phyloP scores from a whole-genome alignment of 208 protist species.

The Blechomonas ayalai region DNA sequence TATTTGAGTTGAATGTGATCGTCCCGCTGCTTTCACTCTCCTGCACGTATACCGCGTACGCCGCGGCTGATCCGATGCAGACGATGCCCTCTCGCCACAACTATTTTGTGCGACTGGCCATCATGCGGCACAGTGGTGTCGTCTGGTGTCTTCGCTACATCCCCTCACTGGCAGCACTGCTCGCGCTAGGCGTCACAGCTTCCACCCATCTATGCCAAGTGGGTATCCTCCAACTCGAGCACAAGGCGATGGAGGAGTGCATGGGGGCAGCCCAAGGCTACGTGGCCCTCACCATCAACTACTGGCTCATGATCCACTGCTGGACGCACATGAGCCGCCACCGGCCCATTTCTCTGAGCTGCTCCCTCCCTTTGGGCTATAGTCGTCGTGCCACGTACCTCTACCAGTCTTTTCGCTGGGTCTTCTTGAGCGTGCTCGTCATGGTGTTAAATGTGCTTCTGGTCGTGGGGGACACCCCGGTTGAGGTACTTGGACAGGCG shows the following conservation, averaged over 20 bases:
- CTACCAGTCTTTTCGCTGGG: constrained; percentile 63
- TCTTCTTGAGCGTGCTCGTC: constrained; percentile 40
- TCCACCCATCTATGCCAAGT: constrained; percentile 25
- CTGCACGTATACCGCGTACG: constrained; percentile 82
- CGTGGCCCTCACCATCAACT: constrained; percentile 77
- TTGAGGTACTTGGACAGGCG: constrained; percentile 6
- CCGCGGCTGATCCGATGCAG: constrained; percentile 75
- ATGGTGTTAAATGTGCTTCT: constrained; percentile 48
- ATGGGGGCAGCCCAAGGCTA: constrained; percentile 60
- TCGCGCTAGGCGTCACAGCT: constrained; percentile 68
- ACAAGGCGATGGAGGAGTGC: constrained; percentile 28
- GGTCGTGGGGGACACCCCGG: constrained; percentile 35
- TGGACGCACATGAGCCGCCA: constrained; percentile 88
- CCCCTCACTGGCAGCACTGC: constrained; percentile 48
- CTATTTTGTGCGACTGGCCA: constrained; percentile 76
- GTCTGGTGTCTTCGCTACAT: constrained; percentile 80
- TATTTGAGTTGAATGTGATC: constrained; percentile 80
- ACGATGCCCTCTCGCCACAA: constrained; percentile 79
- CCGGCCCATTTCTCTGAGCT: constrained; percentile 53
- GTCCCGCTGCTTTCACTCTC: constrained; percentile 72
- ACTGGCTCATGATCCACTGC: constrained; percentile 85
- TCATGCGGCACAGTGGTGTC: constrained; percentile 64
- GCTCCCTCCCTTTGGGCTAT: constrained; percentile 64
- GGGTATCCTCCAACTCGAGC: constrained; percentile 20
- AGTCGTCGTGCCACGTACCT: constrained; percentile 60